These are phyloP conservation scores for Thielaviopsis euricoi DNA, from an alignment of 2,329 filamentous ascomycete species.

Conservation along the genomic window DNA sequence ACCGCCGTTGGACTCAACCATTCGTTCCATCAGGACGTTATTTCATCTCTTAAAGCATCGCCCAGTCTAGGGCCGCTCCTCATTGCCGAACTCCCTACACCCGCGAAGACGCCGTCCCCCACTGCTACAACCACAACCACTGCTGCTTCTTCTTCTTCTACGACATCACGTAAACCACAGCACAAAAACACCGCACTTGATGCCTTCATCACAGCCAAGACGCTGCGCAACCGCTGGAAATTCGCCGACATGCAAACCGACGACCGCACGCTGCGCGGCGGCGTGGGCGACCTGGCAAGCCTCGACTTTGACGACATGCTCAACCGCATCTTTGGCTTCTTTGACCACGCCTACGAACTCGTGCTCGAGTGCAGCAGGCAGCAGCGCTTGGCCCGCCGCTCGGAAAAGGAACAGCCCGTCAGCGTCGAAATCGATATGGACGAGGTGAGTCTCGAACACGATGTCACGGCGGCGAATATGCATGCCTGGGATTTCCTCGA, in stretches of 20 bases:
- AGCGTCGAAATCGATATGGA: not conserved
- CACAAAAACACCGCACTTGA: slow-evolving; percentile 23
- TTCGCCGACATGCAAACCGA: slow-evolving; percentile 35
- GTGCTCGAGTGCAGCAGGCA: slow-evolving; percentile 29
- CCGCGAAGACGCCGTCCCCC: not conserved
- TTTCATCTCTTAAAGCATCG: slow-evolving; percentile 41
- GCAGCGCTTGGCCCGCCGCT: not conserved
- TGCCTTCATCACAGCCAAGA: slow-evolving; percentile 50
- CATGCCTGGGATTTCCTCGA: slow-evolving; percentile 41
- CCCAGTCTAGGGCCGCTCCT: slow-evolving; percentile 31
- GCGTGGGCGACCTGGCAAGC: slow-evolving; percentile 30
- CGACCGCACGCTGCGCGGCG: slow-evolving; percentile 8
- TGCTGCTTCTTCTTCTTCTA: too few relatives aligned
- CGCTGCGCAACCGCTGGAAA: slow-evolving; percentile 58
- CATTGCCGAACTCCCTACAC: not conserved
- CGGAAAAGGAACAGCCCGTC: not conserved
- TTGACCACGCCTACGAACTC: slow-evolving; percentile 39
- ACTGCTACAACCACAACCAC: too few relatives aligned
- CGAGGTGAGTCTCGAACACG: not conserved
- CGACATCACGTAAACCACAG: too few relatives aligned
- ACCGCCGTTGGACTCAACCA: slow-evolving; percentile 21
- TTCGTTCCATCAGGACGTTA: slow-evolving; percentile 53
- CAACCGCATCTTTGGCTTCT: slow-evolving; percentile 35
- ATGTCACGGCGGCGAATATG: slow-evolving; percentile 12
- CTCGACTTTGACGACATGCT: slow-evolving; percentile 48